Conservation (phyloP, 345 rosid species). For the Raphanus raphanistrum region DNA sequence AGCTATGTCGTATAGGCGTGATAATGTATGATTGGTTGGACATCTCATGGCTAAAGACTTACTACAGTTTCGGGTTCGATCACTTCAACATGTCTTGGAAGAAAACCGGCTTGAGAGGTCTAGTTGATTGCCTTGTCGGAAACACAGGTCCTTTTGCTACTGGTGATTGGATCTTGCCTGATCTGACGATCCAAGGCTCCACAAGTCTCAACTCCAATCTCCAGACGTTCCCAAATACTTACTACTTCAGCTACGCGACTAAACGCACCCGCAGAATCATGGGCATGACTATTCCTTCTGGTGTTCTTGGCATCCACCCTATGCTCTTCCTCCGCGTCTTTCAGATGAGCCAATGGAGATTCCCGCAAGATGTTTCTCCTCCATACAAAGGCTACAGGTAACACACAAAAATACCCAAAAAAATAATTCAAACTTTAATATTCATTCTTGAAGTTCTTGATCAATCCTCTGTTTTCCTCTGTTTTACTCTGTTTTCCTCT, state of each 20-base stretch:
- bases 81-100: constrained; percentile 85
- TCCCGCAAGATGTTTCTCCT: constrained; percentile 62
- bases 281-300: constrained; percentile 79
- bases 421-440: neutral
- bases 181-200: constrained; percentile 93
- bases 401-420: neutral
- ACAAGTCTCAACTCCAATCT: constrained; percentile 58
- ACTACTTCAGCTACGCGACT: constrained; percentile 96
- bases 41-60: constrained; percentile 74
- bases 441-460: constrained; percentile 16
- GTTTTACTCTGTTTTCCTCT: neutral
- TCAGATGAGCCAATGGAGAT: constrained; percentile 89
- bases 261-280: constrained; percentile 70
- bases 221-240: constrained; percentile 74
- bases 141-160: constrained; percentile 84
- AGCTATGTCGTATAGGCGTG: constrained; percentile 84
- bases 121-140: constrained; percentile 71
- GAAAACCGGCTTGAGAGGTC: constrained; percentile 72
- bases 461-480: neutral
- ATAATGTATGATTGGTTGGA: constrained; percentile 92
- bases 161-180: constrained; percentile 96
- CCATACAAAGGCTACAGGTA: constrained; percentile 98
- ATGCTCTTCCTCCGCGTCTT: constrained; percentile 79
- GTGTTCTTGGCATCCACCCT: constrained; percentile 82
- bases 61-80: constrained; percentile 94